Conservation (phyloP, 345 rosid species). For the Heritiera fomes region DNA sequence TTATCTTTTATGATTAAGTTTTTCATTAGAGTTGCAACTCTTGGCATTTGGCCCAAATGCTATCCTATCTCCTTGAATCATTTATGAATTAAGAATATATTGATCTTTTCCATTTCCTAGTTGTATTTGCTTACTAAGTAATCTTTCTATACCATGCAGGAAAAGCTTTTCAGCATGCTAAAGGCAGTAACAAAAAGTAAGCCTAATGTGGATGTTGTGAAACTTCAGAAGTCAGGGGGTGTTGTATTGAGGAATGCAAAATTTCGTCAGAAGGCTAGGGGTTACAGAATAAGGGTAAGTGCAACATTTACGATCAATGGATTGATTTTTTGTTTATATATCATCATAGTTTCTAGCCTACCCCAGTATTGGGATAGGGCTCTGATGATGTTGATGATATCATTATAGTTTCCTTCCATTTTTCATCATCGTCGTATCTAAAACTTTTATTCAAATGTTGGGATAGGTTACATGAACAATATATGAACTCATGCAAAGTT, state of each 20-base stretch:
- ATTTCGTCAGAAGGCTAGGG: conserved; percentile 65
- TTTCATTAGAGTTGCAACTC: neutral
- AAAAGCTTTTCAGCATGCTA: conserved; percentile 94
- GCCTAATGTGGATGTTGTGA: conserved; percentile 81
- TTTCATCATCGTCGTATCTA: no score
- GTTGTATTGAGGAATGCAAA: conserved; percentile 72
- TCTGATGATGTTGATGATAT: no score
- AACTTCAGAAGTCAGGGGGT: conserved; percentile 89
- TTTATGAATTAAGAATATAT: neutral
- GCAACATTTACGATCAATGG: neutral
- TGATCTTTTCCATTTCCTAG: neutral
- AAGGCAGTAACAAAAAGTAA: conserved; percentile 63
- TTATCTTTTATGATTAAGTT: neutral
- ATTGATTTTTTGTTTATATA: neutral
- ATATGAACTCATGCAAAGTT: no score
- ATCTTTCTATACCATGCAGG: conserved; percentile 42
- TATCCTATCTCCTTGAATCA: neutral
- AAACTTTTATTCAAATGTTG: no score
- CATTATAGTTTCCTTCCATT: no score
- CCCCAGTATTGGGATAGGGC: no score
- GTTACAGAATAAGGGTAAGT: conserved; percentile 69
- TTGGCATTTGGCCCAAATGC: neutral
- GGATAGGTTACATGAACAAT: no score
- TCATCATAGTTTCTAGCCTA: neutral
- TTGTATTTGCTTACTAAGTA: neutral